Evolutionary conservation across 169 alveolate species (phyloP), one percentile per base, ranked within the genome.

Genomic region (Cryptosporidium baileyi): DNA sequence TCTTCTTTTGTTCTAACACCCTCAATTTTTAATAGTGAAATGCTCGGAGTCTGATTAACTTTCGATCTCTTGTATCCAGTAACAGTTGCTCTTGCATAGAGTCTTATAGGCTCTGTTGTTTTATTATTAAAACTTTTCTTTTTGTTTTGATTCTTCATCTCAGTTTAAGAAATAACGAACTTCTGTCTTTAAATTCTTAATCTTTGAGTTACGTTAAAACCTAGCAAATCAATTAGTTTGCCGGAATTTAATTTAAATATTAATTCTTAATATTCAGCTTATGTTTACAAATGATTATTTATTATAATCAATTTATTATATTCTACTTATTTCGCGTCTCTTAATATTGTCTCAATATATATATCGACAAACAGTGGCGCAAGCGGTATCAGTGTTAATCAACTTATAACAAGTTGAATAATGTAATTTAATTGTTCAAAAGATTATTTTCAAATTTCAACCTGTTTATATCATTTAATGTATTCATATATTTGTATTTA

Each of bases 1-100:
- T 96, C 99, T 91, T 95, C 93, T 81, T 95, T 94, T 80, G 98
- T 95, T 80, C 96, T 93, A 13, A 97, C 98, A 65, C 99, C 99
- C 93, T 96, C 97, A 62, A 97, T 91, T 89, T 96, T 96, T 80
- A 98, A 91, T 60, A 98, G 93, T 32, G 99, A 96, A 82, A 96
- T 92, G 89, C 95, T 95, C 62, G 96, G 98, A 81, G 95, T 94
- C 93, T 96, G 97, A 89, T 95, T 95, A 74, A 94, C 95, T 93
- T 95, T 96, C 26, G 98, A 96, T 89, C 99, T 96, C 92, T 95
- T 94, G 94, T 94, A 94, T 26, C 98, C 98, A 88, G 93, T 91
- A 82, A 93, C 93, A n/a, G 92, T 91, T 49, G 96, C 98, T 82
- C 92, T 93, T 67, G 95, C 93, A 82, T 94, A 95, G 38, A 94